phyloP scores from a whole-genome alignment of 805 yeast genomes.

The Wickerhamomyces sydowiorum region DNA sequence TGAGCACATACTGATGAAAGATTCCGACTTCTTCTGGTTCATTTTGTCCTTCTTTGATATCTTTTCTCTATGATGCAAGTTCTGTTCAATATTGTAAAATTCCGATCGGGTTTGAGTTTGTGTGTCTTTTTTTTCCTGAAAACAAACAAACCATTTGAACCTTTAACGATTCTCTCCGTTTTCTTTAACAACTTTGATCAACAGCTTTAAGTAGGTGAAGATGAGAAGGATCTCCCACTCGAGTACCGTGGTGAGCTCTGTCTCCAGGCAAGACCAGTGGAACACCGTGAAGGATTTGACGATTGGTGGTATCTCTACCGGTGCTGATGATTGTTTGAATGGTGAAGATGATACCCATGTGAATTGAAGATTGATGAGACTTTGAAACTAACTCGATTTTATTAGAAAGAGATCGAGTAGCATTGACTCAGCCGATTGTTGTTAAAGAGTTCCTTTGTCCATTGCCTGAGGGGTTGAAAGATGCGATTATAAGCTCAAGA shows the following conservation, averaged over 20 bases:
- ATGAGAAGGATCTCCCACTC: no score
- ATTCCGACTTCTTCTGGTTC: conserved; percentile 38
- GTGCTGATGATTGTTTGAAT: background rate
- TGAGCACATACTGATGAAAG: conserved; percentile 31
- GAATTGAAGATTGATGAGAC: background rate
- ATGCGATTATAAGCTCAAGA: conserved; percentile 23
- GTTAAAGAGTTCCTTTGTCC: conserved; percentile 36
- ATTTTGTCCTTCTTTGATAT: conserved; percentile 17
- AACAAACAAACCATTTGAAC: no score
- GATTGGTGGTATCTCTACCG: background rate
- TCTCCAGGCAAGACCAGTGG: background rate
- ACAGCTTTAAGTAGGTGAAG: no score
- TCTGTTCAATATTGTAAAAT: no score
- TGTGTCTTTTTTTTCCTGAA: no score
- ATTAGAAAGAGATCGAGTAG: conserved; percentile 28
- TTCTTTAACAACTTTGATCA: no score
- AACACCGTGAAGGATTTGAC: background rate
- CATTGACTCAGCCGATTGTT: conserved; percentile 39
- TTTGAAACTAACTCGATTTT: background rate
- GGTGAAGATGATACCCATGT: background rate
- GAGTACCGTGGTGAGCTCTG: background rate
- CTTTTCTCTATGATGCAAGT: no score
- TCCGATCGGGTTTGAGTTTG: no score
- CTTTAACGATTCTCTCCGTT: no score
- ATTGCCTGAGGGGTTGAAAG: conserved; percentile 15